A percentile compares a stretch with the other conserved stretches of the same genome.
phyloP scores from a whole-genome alignment of 257 asterid species.

The Solanum pennellii region DNA sequence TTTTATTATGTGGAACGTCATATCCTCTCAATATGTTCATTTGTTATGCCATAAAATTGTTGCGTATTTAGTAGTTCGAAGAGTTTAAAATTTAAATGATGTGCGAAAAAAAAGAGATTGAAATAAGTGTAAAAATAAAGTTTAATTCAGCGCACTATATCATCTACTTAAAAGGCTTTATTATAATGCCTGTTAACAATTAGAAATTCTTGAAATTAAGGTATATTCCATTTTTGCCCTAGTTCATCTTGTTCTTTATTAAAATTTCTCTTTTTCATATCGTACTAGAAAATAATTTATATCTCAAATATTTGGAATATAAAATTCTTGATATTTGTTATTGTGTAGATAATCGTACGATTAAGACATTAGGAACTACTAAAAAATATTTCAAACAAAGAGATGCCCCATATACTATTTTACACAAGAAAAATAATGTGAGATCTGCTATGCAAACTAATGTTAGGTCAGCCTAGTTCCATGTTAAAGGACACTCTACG shows the following conservation, averaged over 20 bases:
- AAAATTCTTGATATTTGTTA: background rate
- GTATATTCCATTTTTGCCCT: background rate
- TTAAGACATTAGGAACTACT: background rate
- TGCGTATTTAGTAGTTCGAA: fast-evolving
- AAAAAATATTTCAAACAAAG: background rate
- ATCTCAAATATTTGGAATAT: background rate
- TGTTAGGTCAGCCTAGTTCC: background rate
- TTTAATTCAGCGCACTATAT: too few relatives aligned
- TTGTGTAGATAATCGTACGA: background rate
- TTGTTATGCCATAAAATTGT: background rate
- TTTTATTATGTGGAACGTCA: background rate
- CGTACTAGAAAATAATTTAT: background rate
- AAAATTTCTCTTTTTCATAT: too few relatives aligned
- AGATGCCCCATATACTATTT: background rate
- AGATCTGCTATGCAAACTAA: background rate
- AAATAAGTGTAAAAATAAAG: too few relatives aligned
- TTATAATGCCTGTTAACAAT: too few relatives aligned
- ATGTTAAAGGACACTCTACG: background rate
- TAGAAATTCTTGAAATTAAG: background rate
- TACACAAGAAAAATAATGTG: too few relatives aligned
- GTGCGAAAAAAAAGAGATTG: too few relatives aligned
- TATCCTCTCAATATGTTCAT: background rate
- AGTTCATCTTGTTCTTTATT: background rate
- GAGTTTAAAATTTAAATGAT: background rate
- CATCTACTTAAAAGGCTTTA: too few relatives aligned